Conservation (phyloP, 2,329 filamentous ascomycete species). For the Xylaria sp. region DNA sequence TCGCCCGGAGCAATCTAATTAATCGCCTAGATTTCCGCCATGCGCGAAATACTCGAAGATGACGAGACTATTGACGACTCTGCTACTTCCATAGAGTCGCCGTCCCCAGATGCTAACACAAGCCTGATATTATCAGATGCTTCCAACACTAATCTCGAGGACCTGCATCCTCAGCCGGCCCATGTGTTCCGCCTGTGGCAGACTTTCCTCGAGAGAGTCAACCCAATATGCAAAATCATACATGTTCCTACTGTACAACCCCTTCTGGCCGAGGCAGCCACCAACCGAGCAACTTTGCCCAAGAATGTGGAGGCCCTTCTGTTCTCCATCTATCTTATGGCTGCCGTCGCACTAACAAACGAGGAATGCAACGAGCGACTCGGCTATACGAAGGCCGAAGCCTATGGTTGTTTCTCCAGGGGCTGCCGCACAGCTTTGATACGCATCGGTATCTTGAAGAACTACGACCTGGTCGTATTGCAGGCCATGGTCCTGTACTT, state of each 20-base stretch:
- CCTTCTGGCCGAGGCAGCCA: conserved; percentile 64
- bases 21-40: conserved; percentile 53
- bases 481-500: conserved; percentile 63
- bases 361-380: conserved; percentile 59
- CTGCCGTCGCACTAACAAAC: conserved; percentile 57
- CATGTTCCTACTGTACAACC: conserved; percentile 72
- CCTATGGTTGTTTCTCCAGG: conserved; percentile 54
- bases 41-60: conserved; percentile 61
- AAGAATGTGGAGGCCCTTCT: conserved; percentile 63
- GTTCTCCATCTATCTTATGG: conserved; percentile 67
- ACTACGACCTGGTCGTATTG: conserved; percentile 59
- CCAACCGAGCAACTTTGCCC: conserved; percentile 56
- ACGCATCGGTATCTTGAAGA: conserved; percentile 59
- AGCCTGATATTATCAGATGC: conserved; percentile 53
- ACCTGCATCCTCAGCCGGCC: conserved; percentile 65
- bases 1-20: conserved; percentile 18
- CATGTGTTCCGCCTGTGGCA: conserved; percentile 76
- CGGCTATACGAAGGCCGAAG: conserved; percentile 52
- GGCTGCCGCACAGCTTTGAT: conserved; percentile 55
- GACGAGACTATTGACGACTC: conserved; percentile 52
- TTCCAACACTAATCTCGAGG: conserved; percentile 44
- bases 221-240: conserved; percentile 60
- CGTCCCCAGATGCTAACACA: conserved; percentile 55
- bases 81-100: conserved; percentile 45
- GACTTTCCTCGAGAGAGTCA: conserved; percentile 72